Evolutionary conservation across 2,329 filamentous ascomycete genomes (phyloP), one percentile per base, ranked within the genome.

Genomic region (Fusarium piperis): DNA sequence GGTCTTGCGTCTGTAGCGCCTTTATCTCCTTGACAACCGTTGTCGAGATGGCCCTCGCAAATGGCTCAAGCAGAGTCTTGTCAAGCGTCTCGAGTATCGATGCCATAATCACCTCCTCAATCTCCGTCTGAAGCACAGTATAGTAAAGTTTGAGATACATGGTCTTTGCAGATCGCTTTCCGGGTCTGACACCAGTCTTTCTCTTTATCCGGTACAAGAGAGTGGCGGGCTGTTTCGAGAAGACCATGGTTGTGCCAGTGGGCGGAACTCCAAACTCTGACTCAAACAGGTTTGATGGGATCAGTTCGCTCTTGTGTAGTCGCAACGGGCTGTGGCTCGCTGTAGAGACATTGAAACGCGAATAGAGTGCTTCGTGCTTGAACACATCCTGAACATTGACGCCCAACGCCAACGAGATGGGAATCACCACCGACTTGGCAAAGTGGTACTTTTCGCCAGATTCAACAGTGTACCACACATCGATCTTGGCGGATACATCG

Each of bases 381-480:
- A 98, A 98, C 30, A 97, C 90, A 75, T 99, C 96, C 76, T 98
- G 95, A 7, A 99, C 96, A 72, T 98, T 98, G 69, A 99, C 96
- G 4, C 95, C 95, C 4, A 99, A 86, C 0, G 94, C 93, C 6
- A 99, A 85, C 1, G 92, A 88, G 2, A 96, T 92, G 3, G 91
- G 88, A 20, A 97, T 86, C 4, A 86, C 88, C 71, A 94, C 93
- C 4, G 76, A 74, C 55, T 82, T 83, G 39, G 81, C 79, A 56
- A 82, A 75, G 55, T 70, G 74, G 59, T 77, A 82, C 11, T 76
- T 72, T 9, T 83, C 85, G 3, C 91, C 92, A 3, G 88, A 83
- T 1, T 89, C 85, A 0, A 93, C 95, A 3, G 87, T 87, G 77
- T 96, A 97, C 1, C 85, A 86, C 11, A 94, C 85, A 71, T 97